Evolutionary conservation across 2,329 filamentous ascomycete genomes (phyloP).

Genomic region (Alternaria hordeiaustralica): DNA sequence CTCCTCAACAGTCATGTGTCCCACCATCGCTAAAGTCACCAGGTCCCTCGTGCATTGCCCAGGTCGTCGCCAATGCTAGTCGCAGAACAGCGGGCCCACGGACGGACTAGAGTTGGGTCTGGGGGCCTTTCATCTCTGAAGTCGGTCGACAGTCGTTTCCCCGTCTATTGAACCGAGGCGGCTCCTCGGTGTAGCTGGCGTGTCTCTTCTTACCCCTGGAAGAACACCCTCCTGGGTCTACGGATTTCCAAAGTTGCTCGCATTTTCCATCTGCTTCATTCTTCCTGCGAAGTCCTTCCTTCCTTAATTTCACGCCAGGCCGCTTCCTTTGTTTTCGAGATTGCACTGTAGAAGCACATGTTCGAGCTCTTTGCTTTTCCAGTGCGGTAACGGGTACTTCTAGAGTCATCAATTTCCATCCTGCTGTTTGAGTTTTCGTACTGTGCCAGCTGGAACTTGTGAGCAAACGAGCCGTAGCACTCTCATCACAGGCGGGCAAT

Average conservation of each 20-base stretch:
- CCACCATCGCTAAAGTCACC: conserved; percentile 5
- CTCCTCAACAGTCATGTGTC: conserved; percentile 9
- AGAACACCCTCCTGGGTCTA: not conserved
- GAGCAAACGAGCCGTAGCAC: not conserved
- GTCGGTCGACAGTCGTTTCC: not conserved
- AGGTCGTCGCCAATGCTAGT: not conserved
- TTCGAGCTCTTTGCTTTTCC: not conserved
- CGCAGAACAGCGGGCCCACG: not conserved
- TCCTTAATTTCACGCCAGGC: not conserved
- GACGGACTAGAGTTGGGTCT: not conserved
- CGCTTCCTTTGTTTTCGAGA: not conserved
- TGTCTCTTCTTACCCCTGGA: not conserved
- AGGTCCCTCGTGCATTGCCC: not conserved
- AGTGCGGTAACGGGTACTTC: not conserved
- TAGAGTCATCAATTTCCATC: not conserved
- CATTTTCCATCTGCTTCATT: not conserved
- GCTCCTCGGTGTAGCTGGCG: not conserved
- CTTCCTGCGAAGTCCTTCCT: not conserved
- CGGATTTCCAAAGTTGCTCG: not conserved
- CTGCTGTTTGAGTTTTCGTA: not conserved
- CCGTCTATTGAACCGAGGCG: not conserved
- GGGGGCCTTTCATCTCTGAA: not conserved
- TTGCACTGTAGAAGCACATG: not conserved
- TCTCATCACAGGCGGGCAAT: not conserved
- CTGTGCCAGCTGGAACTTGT: not conserved